Evolutionary conservation across 1,284 basidiomycete species (phyloP).

Genomic region (Phenoliferia sp.): DNA sequence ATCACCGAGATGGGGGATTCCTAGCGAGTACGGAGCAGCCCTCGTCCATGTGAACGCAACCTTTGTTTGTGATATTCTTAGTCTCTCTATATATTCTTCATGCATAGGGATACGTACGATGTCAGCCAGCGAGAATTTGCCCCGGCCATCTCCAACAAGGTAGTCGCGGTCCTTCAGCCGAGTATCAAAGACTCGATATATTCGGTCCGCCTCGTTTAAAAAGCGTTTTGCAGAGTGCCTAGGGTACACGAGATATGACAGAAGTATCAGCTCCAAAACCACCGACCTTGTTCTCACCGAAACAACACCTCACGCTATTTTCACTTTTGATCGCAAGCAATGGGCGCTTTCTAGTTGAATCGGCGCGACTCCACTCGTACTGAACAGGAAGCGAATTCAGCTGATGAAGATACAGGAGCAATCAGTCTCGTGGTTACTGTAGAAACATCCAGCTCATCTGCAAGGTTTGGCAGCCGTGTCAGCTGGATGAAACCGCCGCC

Average conservation of each 20-base stretch:
- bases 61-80: not conserved
- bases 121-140: constrained; percentile 57
- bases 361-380: constrained; percentile 57
- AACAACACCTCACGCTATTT: constrained; percentile 35
- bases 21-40: constrained; percentile 12
- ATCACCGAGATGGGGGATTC: constrained; percentile 6
- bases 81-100: not conserved
- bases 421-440: constrained; percentile 44
- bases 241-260: no score
- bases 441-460: constrained; percentile 77
- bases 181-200: constrained; percentile 69
- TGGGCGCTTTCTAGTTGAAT: constrained; percentile 64
- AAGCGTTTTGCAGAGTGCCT: constrained; percentile 52
- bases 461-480: not conserved
- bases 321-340: constrained; percentile 49
- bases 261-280: not conserved
- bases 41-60: constrained; percentile 22
- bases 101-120: constrained; percentile 38
- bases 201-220: constrained; percentile 66
- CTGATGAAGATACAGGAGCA: not conserved
- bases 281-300: not conserved
- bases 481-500: not conserved
- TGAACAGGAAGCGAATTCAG: not conserved
- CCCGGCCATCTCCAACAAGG: constrained; percentile 62
- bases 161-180: constrained; percentile 53